These are phyloP conservation scores for Brassica cretica DNA, from an alignment of 345 rosid species.

Conservation along the genomic window DNA sequence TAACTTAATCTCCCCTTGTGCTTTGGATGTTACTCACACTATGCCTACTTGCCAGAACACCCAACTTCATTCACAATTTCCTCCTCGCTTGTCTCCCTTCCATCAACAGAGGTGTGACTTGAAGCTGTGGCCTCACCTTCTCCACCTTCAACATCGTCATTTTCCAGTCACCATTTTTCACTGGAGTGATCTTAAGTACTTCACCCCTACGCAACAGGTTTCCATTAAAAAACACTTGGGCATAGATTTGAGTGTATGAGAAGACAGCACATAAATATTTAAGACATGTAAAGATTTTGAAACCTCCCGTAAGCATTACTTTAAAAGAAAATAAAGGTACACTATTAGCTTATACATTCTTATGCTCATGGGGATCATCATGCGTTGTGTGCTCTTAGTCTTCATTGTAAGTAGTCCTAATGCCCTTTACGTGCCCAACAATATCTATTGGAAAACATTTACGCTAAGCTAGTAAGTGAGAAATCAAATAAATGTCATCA, in stretches of 20 bases:
- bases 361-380: background rate
- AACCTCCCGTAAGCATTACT: background rate
- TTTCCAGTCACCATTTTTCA: background rate
- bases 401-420: too few species aligned
- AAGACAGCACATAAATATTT: background rate
- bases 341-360: background rate
- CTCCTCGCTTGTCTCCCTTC: background rate
- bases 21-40: too few species aligned
- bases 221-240: background rate
- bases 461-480: too few species aligned
- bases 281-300: background rate
- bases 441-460: too few species aligned
- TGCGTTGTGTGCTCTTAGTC: too few species aligned
- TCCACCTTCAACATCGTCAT: background rate
- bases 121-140: background rate
- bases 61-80: too few species aligned
- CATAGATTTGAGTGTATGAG: background rate
- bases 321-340: background rate
- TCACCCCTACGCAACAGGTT: background rate
- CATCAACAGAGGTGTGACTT: background rate
- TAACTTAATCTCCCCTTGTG: too few species aligned
- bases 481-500: too few species aligned
- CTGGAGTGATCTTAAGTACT: background rate
- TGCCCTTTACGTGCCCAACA: too few species aligned
- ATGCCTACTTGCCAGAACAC: too few species aligned